A percentile compares a stretch with the other conserved stretches of the same genome.
Conservation (phyloP, 495 filamentous ascomycete species). For the Cryomyces minteri region DNA sequence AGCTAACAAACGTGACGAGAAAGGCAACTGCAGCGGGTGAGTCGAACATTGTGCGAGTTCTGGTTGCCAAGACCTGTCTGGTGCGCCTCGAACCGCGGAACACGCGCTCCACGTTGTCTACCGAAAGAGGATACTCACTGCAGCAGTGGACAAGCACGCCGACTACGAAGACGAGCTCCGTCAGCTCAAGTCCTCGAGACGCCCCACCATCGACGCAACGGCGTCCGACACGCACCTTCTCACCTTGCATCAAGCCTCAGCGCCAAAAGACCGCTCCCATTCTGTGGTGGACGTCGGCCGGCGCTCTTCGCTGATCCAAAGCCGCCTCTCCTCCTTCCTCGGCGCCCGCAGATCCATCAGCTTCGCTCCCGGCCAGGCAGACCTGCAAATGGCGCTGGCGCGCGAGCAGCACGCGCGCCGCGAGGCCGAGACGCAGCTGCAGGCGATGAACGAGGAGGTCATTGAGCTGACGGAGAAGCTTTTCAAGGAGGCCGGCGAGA, state of each 20-base stretch:
- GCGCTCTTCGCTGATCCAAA: not conserved
- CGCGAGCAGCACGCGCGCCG: conserved; percentile 54
- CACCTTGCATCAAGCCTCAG: too few species aligned
- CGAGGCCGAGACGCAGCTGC: conserved; percentile 55
- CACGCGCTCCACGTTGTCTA: not conserved
- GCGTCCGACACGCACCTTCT: too few species aligned
- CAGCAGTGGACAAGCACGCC: conserved; percentile 27
- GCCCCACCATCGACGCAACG: conserved; percentile 1
- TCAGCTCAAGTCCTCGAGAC: conserved; percentile 31
- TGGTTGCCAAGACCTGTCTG: not conserved
- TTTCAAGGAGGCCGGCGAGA: conserved; percentile 91
- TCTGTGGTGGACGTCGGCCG: too few species aligned
- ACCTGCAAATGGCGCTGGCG: conserved; percentile 30
- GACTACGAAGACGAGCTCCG: conserved; percentile 89
- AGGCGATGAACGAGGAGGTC: conserved; percentile 56
- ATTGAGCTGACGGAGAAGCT: conserved; percentile 76
- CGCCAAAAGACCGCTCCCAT: too few species aligned
- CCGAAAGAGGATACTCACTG: not conserved
- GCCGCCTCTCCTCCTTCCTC: not conserved
- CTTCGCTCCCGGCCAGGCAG: not conserved
- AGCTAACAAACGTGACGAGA: conserved; percentile 51
- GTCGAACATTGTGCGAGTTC: conserved; percentile 4
- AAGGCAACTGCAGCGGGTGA: conserved; percentile 63
- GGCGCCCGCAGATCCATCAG: not conserved
- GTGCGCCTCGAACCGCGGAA: not conserved